Evolutionary conservation across 805 yeast species (phyloP), one percentile per base, ranked within the genome.

Genomic region (Hanseniaspora hatyaiensis): DNA sequence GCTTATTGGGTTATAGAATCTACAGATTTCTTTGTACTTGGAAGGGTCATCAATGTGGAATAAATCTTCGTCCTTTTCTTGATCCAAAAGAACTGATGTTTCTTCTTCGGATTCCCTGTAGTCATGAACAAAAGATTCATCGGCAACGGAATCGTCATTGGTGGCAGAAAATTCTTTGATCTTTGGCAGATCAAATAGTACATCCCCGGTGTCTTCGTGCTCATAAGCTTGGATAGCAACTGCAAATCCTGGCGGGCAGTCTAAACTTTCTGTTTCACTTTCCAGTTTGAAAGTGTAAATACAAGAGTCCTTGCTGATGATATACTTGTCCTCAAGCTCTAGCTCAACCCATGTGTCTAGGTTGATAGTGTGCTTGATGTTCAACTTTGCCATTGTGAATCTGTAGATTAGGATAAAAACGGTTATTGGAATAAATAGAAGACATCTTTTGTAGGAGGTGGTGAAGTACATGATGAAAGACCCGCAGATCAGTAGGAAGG

Each of bases 1-100:
- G 22, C 83, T 77, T 43, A 83, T 81, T 32, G 94, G 94, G 3
- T 86, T 77, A 58, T 83, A 83, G 62, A 78, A 80, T 58, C 88
- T 74, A 44, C 75, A 64, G 23, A 45, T 45, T 45, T 45, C 49
- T 32, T 37, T 45, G 31, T 57, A 60, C 16, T 64, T 61, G 8
- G 51, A 52, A 13, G 62, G 65, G 30, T 62, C 64, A 43, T 71
- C 68, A 30, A 23, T 16, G n/a, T 23, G 28, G 8, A 34, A 20
- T 23, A 28, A 11, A 15, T 30, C 23, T 24, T 51, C 54, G 22
- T 36, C 34, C 28, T 42, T 34, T 4, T 30, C 34, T 23, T 41
- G 11, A 36, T 42, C 47, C 8, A 37, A 3, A n/a, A 37, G 26
- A 28, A n/a, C 31, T 16, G 40, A 16, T 6, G 24, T 18, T 37